Evolutionary conservation across 331 rosid species (phyloP).

Genomic region (Dryas integrifolia): DNA sequence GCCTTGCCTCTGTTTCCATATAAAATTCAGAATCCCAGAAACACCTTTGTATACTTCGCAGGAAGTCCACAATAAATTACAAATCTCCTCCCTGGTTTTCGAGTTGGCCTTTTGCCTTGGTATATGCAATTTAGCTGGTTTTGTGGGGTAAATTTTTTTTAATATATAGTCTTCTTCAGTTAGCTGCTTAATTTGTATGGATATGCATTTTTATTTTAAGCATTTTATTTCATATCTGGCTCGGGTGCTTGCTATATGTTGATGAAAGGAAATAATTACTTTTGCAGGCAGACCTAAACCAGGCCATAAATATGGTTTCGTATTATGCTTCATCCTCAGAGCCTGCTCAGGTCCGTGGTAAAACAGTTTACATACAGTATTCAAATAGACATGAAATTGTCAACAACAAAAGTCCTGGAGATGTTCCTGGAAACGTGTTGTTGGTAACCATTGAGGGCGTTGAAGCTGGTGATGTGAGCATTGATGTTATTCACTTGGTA

Average conservation of each 20-base stretch:
- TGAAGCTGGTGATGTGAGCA: conserved; percentile 92
- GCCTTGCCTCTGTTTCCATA: no score
- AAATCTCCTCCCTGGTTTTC: no score
- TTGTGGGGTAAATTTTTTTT: no score
- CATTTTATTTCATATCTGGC: background rate
- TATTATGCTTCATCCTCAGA: conserved; percentile 84
- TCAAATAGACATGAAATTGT: conserved; percentile 87
- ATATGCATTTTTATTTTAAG: background rate
- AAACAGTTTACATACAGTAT: conserved; percentile 80
- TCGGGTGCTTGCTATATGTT: background rate
- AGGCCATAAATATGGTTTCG: conserved; percentile 86
- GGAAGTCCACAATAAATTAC: no score
- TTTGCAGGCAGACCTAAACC: conserved; percentile 73
- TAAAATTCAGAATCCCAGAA: no score
- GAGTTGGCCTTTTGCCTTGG: background rate
- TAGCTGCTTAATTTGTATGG: background rate
- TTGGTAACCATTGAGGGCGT: conserved; percentile 83
- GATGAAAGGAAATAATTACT: conserved; percentile 16
- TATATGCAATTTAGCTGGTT: background rate
- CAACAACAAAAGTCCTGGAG: conserved; percentile 81
- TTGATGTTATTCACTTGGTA: conserved; percentile 80
- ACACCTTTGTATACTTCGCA: no score
- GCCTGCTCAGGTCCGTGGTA: conserved; percentile 80
- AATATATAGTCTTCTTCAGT: background rate
- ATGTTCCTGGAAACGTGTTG: conserved; percentile 84